Evolutionary conservation across 73 alveolate genomes (phyloP).

Genomic region (Effrenium voratum): DNA sequence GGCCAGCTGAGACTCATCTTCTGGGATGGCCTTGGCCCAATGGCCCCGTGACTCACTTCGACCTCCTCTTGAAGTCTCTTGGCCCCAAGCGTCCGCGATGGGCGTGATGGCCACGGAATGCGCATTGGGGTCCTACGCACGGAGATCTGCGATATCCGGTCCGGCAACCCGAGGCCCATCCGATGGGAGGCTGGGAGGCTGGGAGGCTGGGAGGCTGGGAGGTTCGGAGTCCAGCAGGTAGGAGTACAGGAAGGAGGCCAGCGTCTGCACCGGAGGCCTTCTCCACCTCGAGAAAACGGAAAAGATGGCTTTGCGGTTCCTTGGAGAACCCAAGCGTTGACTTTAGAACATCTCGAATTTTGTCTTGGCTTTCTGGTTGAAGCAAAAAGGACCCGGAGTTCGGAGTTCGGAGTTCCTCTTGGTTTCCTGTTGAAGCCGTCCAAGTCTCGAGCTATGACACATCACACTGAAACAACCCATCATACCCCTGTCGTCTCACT

Average conservation of each 20-base stretch:
- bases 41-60: neutral
- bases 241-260: slow-evolving; percentile 69
- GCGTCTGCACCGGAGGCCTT: slow-evolving; percentile 78
- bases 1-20: slow-evolving; percentile 44
- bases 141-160: neutral
- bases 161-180: no score
- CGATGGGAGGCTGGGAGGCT: no score
- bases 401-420: no score
- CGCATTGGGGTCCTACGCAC: slow-evolving; percentile 66
- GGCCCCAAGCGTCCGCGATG: slow-evolving; percentile 20
- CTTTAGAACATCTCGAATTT: no score
- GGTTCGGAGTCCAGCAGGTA: slow-evolving; percentile 70
- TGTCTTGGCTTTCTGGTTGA: no score
- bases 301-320: no score
- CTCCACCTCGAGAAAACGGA: slow-evolving; percentile 91
- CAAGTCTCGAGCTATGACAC: no score
- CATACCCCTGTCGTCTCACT: no score
- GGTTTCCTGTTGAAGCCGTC: no score
- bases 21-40: slow-evolving; percentile 24
- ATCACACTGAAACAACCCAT: no score
- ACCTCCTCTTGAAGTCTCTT: neutral
- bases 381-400: no score
- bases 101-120: slow-evolving; percentile 82
- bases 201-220: neutral
- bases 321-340: no score